phyloP scores from a whole-genome alignment of 2,329 filamentous ascomycete genomes.

The Aspergillus sp. region DNA sequence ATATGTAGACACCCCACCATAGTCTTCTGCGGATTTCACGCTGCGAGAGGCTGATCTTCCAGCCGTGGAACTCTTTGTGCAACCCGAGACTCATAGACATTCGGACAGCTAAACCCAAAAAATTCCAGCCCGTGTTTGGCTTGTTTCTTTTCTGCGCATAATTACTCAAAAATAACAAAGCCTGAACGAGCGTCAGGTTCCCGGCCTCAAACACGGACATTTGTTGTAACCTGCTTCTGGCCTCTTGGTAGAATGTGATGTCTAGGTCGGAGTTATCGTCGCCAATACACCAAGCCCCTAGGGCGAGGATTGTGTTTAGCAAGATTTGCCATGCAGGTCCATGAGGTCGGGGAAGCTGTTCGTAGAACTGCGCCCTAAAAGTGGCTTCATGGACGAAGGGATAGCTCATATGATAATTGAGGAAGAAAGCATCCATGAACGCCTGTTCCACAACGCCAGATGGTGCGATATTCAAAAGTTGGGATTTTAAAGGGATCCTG shows the following conservation, averaged over 20 bases:
- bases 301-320: slow-evolving; percentile 46
- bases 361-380: slow-evolving; percentile 49
- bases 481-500: slow-evolving; percentile 38
- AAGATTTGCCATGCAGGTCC: slow-evolving; percentile 47
- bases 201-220: slow-evolving; percentile 50
- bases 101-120: slow-evolving; percentile 48
- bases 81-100: slow-evolving; percentile 53
- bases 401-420: slow-evolving; percentile 48
- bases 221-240: slow-evolving; percentile 47
- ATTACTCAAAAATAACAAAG: slow-evolving; percentile 49
- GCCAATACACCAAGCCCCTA: slow-evolving; percentile 46
- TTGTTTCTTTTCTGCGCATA: slow-evolving; percentile 53
- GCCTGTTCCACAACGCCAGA: slow-evolving; percentile 41
- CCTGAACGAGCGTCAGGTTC: slow-evolving; percentile 51
- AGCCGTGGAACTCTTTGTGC: slow-evolving; percentile 52
- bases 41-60: slow-evolving; percentile 46
- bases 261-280: slow-evolving; percentile 44
- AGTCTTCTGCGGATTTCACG: slow-evolving; percentile 42
- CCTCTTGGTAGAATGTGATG: slow-evolving; percentile 49
- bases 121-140: slow-evolving; percentile 53
- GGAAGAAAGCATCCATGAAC: slow-evolving; percentile 49
- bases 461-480: slow-evolving; percentile 38
- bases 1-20: slow-evolving; percentile 48
- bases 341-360: slow-evolving; percentile 44
- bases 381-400: slow-evolving; percentile 50